Evolutionary conservation across 2,329 filamentous ascomycete genomes (phyloP).

Genomic region (Cladosporium oxysporum): DNA sequence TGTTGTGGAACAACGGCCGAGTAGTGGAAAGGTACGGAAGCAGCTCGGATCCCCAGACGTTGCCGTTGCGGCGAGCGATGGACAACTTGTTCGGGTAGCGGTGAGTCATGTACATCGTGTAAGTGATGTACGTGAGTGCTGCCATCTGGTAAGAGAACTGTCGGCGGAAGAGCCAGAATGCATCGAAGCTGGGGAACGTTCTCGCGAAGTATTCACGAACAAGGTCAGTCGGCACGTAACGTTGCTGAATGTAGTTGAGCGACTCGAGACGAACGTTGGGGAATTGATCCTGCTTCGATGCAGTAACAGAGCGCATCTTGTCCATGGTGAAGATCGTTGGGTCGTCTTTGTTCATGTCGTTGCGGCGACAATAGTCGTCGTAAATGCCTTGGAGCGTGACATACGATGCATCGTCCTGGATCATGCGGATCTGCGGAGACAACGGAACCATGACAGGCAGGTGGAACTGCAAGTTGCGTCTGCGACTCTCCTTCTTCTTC

Average conservation of each 20-base stretch:
- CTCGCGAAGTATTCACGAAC: slow-evolving; percentile 86
- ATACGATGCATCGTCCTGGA: slow-evolving; percentile 93
- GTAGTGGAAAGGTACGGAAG: slow-evolving; percentile 83
- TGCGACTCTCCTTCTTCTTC: slow-evolving; percentile 92
- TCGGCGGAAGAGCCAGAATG: slow-evolving; percentile 98
- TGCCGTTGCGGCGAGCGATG: slow-evolving; percentile 82
- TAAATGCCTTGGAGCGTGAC: slow-evolving; percentile 93
- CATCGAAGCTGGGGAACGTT: slow-evolving; percentile 83
- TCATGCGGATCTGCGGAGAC: slow-evolving; percentile 89
- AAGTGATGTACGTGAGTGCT: slow-evolving; percentile 96
- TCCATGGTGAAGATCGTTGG: slow-evolving; percentile 95
- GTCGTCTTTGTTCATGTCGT: slow-evolving; percentile 88
- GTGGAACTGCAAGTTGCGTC: slow-evolving; percentile 93
- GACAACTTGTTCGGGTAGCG: slow-evolving; percentile 95
- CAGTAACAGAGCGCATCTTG: slow-evolving; percentile 71
- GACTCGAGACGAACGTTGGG: slow-evolving; percentile 67
- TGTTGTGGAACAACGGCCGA: slow-evolving; percentile 93
- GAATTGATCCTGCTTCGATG: slow-evolving; percentile 63
- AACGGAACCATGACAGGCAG: slow-evolving; percentile 94
- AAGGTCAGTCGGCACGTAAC: slow-evolving; percentile 82
- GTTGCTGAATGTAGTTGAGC: slow-evolving; percentile 91
- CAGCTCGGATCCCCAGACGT: slow-evolving; percentile 94
- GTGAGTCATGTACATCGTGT: slow-evolving; percentile 95
- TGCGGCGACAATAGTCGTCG: slow-evolving; percentile 90
- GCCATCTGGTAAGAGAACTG: slow-evolving; percentile 97